Evolutionary conservation across 352 stramenopile species (phyloP), one percentile per base, ranked within the genome.

Genomic region (Paralagenidium karlingii): DNA sequence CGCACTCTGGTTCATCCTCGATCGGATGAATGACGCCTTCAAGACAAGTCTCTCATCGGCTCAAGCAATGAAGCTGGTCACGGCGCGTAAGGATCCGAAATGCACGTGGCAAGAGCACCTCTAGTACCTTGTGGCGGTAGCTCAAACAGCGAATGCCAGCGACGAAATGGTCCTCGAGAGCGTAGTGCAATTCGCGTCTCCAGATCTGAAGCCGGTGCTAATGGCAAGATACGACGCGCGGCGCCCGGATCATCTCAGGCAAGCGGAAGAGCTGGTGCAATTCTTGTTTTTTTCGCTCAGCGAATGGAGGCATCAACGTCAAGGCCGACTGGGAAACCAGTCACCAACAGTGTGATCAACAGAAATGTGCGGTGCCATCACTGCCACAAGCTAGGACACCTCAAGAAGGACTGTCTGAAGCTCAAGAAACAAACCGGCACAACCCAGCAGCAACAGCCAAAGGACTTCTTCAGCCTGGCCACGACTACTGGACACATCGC

Each of bases 181-280:
- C 31, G 30, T 50, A 9, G 43, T 50, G 2, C 32, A 50, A 26
- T 38, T 31, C 18, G 43, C 43, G 6, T 41, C 43, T 3, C 21
- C 34, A 24, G 25, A 36, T n/a, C 15, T 38, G 27, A 9, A 18
- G n/a, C 7, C 21, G 5, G 13, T 43, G 24, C 13, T 50, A 5
- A 19, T 44, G 24, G 25, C 15, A 7, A 15, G 18, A 20, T 34
- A 38, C 24, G 12, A 50, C 38, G 2, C 26, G 18, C 3, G 7
- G 3, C 33, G 34, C 7, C 13, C 13, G n/a, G 34, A 44, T 13
- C 24, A 45, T 27, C 24, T 50, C 8, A 11, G 1, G 33, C 43
- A 50, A 2, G 43, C 43, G 9, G 34, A 50, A 19, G 43, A 50
- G 34, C 33, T 50, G 12, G 34, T 33, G 5, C 12, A 25, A 15